Conservation (phyloP, 2,329 filamentous ascomycete species). For the Tolypocladium guangdongense region DNA sequence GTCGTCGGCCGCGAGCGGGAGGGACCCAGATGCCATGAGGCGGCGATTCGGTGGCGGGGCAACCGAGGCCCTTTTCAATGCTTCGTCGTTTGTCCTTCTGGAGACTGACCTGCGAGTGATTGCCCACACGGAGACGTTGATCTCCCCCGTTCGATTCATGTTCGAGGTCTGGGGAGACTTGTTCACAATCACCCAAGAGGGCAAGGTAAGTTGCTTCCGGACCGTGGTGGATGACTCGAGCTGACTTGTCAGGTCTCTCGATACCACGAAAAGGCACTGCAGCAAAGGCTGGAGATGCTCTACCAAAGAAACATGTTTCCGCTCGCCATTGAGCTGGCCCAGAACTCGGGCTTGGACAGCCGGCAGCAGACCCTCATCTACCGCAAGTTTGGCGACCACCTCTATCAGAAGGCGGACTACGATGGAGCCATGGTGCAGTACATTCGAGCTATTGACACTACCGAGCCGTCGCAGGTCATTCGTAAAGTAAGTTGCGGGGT, state of each 20-base stretch:
- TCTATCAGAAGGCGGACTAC: constrained; percentile 92
- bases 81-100: constrained; percentile 81
- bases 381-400: constrained; percentile 82
- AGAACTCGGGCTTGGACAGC: constrained; percentile 71
- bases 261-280: constrained; percentile 83
- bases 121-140: constrained; percentile 76
- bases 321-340: constrained; percentile 82
- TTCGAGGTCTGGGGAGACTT: constrained; percentile 87
- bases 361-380: constrained; percentile 86
- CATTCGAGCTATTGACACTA: constrained; percentile 88
- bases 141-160: constrained; percentile 67
- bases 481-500: constrained; percentile 51
- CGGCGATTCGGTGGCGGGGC: constrained; percentile 63
- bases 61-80: constrained; percentile 67
- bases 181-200: constrained; percentile 82
- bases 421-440: constrained; percentile 99
- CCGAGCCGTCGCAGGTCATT: constrained; percentile 92
- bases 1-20: constrained; percentile 43
- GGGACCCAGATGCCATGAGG: constrained; percentile 48
- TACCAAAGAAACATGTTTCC: constrained; percentile 92
- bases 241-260: constrained; percentile 52
- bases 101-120: constrained; percentile 86
- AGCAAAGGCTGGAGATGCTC: constrained; percentile 84
- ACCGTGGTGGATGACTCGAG: too few relatives aligned
- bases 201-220: constrained; percentile 52